phyloP scores from a whole-genome alignment of 768 basidiomycete genomes.

The Lentinus brumalis region DNA sequence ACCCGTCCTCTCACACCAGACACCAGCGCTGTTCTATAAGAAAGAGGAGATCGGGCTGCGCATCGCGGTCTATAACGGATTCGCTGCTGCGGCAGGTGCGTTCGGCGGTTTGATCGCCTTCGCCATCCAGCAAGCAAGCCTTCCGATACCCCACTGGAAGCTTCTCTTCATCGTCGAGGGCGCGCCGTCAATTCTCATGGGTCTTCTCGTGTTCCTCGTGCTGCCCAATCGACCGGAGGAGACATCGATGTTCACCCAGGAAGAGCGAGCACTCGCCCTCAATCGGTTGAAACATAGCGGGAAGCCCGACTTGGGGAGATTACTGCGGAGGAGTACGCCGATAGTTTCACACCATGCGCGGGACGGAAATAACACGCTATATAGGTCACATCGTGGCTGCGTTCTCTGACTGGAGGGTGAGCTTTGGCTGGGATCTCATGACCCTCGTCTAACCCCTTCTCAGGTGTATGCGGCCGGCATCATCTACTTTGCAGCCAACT shows the following conservation, averaged over 20 bases:
- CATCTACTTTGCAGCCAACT: conserved; percentile 79
- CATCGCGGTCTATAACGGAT: conserved; percentile 82
- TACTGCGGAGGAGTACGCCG: conserved; percentile 57
- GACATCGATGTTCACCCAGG: conserved; percentile 54
- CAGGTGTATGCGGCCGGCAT: conserved; percentile 68
- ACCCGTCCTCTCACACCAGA: background rate
- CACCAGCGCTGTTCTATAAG: conserved; percentile 74
- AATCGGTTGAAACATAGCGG: conserved; percentile 68
- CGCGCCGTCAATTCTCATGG: conserved; percentile 65
- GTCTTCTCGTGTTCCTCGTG: conserved; percentile 52
- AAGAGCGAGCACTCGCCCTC: conserved; percentile 61
- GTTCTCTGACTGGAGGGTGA: conserved; percentile 64
- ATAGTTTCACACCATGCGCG: background rate
- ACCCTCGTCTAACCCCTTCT: background rate
- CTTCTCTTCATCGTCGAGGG: conserved; percentile 80
- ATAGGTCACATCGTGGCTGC: conserved; percentile 65
- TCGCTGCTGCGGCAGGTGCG: conserved; percentile 81
- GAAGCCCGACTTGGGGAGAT: conserved; percentile 64
- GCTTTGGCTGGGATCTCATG: background rate
- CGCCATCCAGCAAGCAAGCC: conserved; percentile 65
- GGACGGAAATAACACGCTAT: background rate
- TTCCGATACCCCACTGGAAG: conserved; percentile 54
- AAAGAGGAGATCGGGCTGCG: conserved; percentile 72
- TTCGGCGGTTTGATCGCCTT: conserved; percentile 86
- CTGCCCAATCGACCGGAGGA: conserved; percentile 76